Conservation (phyloP, 257 asterid species). For the Solanum chmielewskii region DNA sequence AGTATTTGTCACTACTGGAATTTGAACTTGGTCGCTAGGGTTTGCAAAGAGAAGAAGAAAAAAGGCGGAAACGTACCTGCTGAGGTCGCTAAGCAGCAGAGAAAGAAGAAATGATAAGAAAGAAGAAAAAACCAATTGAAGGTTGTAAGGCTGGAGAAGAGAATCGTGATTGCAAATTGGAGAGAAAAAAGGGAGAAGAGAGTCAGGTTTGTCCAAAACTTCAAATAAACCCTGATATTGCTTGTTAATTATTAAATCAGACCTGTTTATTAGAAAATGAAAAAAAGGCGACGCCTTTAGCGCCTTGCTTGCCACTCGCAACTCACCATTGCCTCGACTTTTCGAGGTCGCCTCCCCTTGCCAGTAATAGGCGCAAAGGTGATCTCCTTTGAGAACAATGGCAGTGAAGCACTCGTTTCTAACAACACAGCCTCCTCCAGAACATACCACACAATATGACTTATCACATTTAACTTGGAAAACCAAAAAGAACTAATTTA, state of each 20-base stretch:
- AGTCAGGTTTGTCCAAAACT: not conserved
- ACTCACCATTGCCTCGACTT: not conserved
- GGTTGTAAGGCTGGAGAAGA: not conserved
- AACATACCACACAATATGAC: not conserved
- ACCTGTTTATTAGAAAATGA: not conserved
- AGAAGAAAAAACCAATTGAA: not conserved
- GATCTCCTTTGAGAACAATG: not conserved
- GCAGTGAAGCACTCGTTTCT: not conserved
- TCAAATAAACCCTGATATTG: not conserved
- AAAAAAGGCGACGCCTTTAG: not conserved
- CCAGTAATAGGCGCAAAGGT: not conserved
- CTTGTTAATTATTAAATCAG: not conserved
- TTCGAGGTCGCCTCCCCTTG: not conserved
- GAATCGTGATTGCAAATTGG: not conserved
- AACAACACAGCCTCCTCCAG: not conserved
- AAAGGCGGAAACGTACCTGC: not conserved
- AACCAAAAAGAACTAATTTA: not conserved
- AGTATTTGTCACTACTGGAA: not conserved
- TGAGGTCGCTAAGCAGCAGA: not conserved
- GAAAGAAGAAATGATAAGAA: not conserved
- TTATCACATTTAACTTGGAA: not conserved
- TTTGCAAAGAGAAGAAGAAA: not conserved
- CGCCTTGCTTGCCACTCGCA: not conserved
- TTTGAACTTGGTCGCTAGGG: not conserved
- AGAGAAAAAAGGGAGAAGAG: not conserved